These are phyloP conservation scores for Zancudomyces culisetae DNA, from an alignment of 371 early-diverging fungal genomes.

Conservation along the genomic window DNA sequence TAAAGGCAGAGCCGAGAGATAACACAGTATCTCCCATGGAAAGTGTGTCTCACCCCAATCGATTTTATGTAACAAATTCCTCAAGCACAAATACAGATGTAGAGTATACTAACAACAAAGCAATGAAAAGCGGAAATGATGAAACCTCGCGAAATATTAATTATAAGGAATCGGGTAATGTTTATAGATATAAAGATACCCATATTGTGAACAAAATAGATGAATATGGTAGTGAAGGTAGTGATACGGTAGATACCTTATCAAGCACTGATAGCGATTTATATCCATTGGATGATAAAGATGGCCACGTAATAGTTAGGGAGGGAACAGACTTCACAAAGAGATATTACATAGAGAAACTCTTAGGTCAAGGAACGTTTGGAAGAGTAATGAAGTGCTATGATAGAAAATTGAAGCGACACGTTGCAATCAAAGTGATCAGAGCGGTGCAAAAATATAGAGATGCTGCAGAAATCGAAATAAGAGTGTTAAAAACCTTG, in stretches of 20 bases:
- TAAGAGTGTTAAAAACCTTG: conserved; percentile 59
- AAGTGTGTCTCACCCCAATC: no score
- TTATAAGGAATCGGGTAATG: background rate
- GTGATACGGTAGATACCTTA: no score
- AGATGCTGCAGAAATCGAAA: conserved; percentile 79
- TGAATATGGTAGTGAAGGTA: background rate
- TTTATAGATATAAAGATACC: background rate
- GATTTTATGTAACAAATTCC: no score
- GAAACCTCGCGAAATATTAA: no score
- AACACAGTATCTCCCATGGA: no score
- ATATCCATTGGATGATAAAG: conserved; percentile 48
- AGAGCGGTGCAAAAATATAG: conserved; percentile 85
- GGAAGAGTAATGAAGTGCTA: conserved; percentile 85
- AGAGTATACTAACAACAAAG: no score
- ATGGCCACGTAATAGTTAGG: conserved; percentile 74
- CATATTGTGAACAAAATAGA: background rate
- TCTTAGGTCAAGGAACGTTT: conserved; percentile 93
- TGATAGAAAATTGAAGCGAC: conserved; percentile 37
- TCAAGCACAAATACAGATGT: no score
- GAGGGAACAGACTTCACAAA: conserved; percentile 41
- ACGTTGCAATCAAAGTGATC: conserved; percentile 72
- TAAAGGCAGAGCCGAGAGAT: no score
- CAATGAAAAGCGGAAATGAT: no score
- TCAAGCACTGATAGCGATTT: background rate
- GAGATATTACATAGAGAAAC: conserved; percentile 39